Conservation (phyloP, 805 yeast genomes). For the Kregervanrija fluxuum region DNA sequence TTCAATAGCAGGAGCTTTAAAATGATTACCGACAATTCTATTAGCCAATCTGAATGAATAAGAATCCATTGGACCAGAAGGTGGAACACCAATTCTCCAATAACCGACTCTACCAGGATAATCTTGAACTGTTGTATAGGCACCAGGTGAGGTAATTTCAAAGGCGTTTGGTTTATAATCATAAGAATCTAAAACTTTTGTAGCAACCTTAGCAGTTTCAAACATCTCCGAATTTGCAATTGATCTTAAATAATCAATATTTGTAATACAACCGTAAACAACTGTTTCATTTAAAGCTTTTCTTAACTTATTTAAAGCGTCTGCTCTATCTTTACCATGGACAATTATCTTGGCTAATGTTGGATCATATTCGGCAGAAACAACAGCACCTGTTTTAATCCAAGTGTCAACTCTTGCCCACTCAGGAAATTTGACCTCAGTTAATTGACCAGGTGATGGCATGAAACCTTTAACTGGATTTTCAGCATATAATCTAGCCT, state of each 20-base stretch:
- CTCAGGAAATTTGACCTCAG: conserved; percentile 75
- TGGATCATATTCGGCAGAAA: conserved; percentile 94
- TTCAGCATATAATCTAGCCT: conserved; percentile 93
- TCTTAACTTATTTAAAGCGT: conserved; percentile 71
- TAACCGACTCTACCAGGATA: conserved; percentile 84
- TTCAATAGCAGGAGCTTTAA: conserved; percentile 83
- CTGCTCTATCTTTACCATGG: conserved; percentile 82
- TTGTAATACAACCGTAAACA: conserved; percentile 82
- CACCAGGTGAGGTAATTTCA: conserved; percentile 84
- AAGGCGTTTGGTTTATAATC: conserved; percentile 77
- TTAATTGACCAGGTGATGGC: conserved; percentile 94
- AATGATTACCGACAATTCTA: conserved; percentile 81
- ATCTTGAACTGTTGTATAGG: conserved; percentile 94
- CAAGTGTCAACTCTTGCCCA: conserved; percentile 95
- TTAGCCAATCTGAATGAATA: conserved; percentile 87
- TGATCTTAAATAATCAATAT: conserved; percentile 81
- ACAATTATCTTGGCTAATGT: conserved; percentile 95
- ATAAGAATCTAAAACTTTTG: conserved; percentile 79
- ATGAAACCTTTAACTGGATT: conserved; percentile 91
- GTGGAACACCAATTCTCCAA: conserved; percentile 95
- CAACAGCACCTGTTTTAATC: conserved; percentile 81
- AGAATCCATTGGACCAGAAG: conserved; percentile 97
- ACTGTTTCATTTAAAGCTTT: conserved; percentile 81
- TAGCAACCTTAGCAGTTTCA: conserved; percentile 73
- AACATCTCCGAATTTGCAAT: conserved; percentile 83